phyloP scores from a whole-genome alignment of 2,329 filamentous ascomycete species.

The Penicillium concentricum region DNA sequence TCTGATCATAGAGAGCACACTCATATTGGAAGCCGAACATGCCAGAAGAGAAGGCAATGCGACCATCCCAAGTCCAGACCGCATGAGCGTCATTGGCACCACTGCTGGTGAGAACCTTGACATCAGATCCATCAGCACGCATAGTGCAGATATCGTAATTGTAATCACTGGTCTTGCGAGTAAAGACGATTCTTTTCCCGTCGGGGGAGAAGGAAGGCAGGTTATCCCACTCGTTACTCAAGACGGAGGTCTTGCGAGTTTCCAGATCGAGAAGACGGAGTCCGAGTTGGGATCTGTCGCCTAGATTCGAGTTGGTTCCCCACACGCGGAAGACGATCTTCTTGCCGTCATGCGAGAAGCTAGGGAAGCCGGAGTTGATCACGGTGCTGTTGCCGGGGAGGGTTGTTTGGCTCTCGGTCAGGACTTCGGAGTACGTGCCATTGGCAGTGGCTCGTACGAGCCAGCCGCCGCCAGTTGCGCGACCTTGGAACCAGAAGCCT shows the following conservation, averaged over 20 bases:
- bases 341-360: conserved; percentile 15
- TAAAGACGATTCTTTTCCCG: conserved; percentile 16
- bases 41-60: conserved; percentile 43
- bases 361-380: conserved; percentile 15
- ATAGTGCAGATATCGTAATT: conserved; percentile 40
- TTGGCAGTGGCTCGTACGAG: conserved; percentile 12
- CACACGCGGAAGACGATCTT: conserved; percentile 17
- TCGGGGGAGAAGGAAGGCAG: conserved; percentile 13
- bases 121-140: conserved; percentile 40
- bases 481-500: conserved; percentile 13
- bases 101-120: conserved; percentile 21
- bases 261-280: conserved; percentile 14
- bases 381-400: background rate
- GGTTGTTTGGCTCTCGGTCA: background rate
- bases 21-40: conserved; percentile 49
- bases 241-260: background rate
- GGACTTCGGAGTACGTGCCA: conserved; percentile 8
- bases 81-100: conserved; percentile 44
- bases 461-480: conserved; percentile 3
- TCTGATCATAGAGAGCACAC: conserved; percentile 42
- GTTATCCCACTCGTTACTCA: conserved; percentile 16
- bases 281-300: conserved; percentile 3
- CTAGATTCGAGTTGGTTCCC: background rate
- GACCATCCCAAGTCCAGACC: conserved; percentile 44
- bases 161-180: conserved; percentile 11